Evolutionary conservation across 306 rosid genomes (phyloP), one percentile per base, ranked within the genome.

Genomic region (Acmispon strigosus): DNA sequence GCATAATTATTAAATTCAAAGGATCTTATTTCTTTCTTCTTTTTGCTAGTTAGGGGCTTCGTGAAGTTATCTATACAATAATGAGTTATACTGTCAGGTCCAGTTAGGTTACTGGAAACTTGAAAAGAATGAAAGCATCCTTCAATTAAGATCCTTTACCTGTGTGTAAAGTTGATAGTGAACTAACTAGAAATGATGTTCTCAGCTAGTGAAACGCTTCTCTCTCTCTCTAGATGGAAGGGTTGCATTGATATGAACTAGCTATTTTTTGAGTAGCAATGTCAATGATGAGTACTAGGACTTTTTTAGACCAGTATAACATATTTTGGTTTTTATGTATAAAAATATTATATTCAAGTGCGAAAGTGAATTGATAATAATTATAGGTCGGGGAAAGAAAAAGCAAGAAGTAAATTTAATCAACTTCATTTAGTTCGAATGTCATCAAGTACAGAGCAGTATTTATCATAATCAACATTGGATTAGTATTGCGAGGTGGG

Each of bases 61-160:
- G 8, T 65, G 57, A 69, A 77, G 32, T 58, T 7, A 37, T 17
- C 10, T 52, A 20, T 63, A 43, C 59, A 55, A 76, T 58, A 51
- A 76, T 27, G 48, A 4, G 17, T 16, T 52, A 45, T 58, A 62
- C n/a, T 32, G 66, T 61, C 41, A 9, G 51, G 49, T 14, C 55
- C 64, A 49, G 74, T 69, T 62, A 37, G 41, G 6, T 49, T 63
- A 3, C 82, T 54, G 53, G 74, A 68, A 78, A 64, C 64, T 45
- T 11, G 4, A 1, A 24, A 39, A 62, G 58, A 48, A 63, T 61
- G 72, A 62, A 70, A 78, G 59, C 59, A 18, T 69, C 47, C 4
- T 50, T 3, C 57, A 12, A 11, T 13, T 59, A 41, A 56, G 49
- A 67, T 22, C 36, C 45, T 41, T 37, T 29, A 22, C 24, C 24